phyloP scores from a whole-genome alignment of 2,329 filamentous ascomycete species.

The Botrytis fragariae region DNA sequence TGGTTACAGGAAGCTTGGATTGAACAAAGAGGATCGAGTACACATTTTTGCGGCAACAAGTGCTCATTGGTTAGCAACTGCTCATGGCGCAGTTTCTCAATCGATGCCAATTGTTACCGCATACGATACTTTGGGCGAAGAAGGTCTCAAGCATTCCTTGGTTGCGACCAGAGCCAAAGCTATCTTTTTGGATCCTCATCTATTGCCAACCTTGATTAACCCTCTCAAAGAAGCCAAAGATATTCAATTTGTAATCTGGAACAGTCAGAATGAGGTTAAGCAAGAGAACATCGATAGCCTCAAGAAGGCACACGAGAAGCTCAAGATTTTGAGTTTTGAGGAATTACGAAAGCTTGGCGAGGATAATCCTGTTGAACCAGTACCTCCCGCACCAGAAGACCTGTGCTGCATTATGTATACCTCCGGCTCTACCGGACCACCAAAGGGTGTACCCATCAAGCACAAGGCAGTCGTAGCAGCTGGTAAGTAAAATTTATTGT shows the following conservation, averaged over 20 bases:
- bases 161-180: conserved; percentile 74
- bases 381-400: conserved; percentile 71
- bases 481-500: conserved; percentile 63
- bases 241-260: conserved; percentile 52
- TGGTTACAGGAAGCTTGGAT: conserved; percentile 68
- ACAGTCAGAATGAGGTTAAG: conserved; percentile 49
- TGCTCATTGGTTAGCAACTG: conserved; percentile 48
- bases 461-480: conserved; percentile 82
- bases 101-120: conserved; percentile 89
- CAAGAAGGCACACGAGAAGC: conserved; percentile 52
- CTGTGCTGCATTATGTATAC: conserved; percentile 84
- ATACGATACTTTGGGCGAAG: conserved; percentile 85
- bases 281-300: conserved; percentile 50
- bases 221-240: conserved; percentile 56
- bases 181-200: conserved; percentile 83
- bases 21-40: conserved; percentile 62
- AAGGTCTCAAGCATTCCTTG: conserved; percentile 81
- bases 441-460: conserved; percentile 84
- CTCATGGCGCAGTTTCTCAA: conserved; percentile 65
- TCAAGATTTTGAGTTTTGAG: conserved; percentile 52
- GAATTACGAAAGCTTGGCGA: conserved; percentile 48
- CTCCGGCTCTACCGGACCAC: conserved; percentile 82
- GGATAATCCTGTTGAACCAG: conserved; percentile 66
- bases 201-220: conserved; percentile 59
- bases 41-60: conserved; percentile 77